A percentile compares a stretch with the other conserved stretches of the same genome.
Evolutionary conservation across 1,284 basidiomycete species (phyloP).

Genomic region (Laetiporus sulphureus): DNA sequence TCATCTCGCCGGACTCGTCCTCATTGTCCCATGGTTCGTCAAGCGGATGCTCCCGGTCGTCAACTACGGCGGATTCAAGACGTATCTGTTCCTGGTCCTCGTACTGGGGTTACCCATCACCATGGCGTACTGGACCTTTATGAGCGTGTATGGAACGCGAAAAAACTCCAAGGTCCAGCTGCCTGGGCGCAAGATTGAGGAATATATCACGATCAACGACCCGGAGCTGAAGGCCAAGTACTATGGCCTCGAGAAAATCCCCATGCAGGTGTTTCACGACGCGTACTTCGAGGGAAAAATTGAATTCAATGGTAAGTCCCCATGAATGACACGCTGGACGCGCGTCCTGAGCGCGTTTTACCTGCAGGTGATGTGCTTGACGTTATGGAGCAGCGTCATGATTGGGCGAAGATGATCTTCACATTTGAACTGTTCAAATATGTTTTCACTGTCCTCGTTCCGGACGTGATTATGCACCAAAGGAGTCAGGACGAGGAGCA

Average conservation of each 20-base stretch:
- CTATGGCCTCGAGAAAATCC: slow-evolving; percentile 84
- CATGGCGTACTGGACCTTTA: slow-evolving; percentile 86
- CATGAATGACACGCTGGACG: slow-evolving; percentile 7
- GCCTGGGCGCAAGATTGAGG: slow-evolving; percentile 82
- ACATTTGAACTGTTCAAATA: slow-evolving; percentile 91
- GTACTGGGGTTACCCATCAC: slow-evolving; percentile 75
- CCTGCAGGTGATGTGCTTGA: slow-evolving; percentile 83
- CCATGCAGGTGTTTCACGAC: slow-evolving; percentile 97
- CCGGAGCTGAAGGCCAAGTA: slow-evolving; percentile 74
- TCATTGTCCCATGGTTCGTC: slow-evolving; percentile 77
- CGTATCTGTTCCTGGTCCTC: slow-evolving; percentile 76
- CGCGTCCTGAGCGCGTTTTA: slow-evolving; percentile 8
- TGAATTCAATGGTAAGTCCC: slow-evolving; percentile 79
- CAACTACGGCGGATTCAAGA: slow-evolving; percentile 74
- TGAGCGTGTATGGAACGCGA: slow-evolving; percentile 77
- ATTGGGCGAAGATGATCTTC: slow-evolving; percentile 90
- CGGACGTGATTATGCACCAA: slow-evolving; percentile 91
- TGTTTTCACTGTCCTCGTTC: slow-evolving; percentile 83
- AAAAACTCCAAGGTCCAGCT: slow-evolving; percentile 84
- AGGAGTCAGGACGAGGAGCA: slow-evolving; percentile 91
- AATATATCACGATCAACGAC: slow-evolving; percentile 92
- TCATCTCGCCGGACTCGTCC: slow-evolving; percentile 72
- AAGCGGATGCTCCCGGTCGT: slow-evolving; percentile 76
- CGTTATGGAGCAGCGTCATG: slow-evolving; percentile 89
- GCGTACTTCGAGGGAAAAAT: slow-evolving; percentile 97